Base-by-base conservation (phyloP, 352 stramenopile genomes). In the Phytophthora rubi region DNA sequence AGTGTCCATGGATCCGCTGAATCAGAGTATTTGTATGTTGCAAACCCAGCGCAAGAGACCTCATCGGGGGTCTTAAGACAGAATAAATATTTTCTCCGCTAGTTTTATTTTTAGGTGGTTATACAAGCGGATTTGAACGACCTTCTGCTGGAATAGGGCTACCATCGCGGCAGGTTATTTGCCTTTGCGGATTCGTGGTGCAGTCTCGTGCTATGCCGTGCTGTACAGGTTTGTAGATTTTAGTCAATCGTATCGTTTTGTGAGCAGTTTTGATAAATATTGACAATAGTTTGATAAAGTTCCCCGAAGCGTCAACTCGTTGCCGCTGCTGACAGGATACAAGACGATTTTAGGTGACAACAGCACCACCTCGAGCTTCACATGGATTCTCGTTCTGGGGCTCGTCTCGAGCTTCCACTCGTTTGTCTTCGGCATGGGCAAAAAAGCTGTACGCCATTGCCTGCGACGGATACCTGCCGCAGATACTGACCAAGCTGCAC, bases 391-490 rank as follows among this genome's bases (percentile, higher is more conserved):
- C 18, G 73, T 89, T 44, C 62, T 89, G 1, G 81, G 81, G 0
- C 56, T 89, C 5, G 76, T 89, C 59, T 73, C 70, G 33, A 84
- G 74, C 53, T 89, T 89, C 70, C 81, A 89, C 73, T 89, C 81
- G 69, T 89, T 89, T 61, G 82, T 89, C 33, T 89, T 82, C 64
- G 87, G 81, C 75, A 89, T 89, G 81, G 79, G 81, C 35, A 21
- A 75, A 81, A 32, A 49, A 87, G 66, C 64, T 89, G 33, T 84
- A 75, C 59, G 81, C 81, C 26, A 89, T 89, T 51, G 81, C 81
- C 21, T 75, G 77, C 60, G 81, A 89, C 65, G 81, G 81, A 53
- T 89, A 74, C 63, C 68, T 89, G n/a, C 81, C 81, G 6, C 54
- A 70, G 48, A 62, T 83, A 13, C 54, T 89, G 16, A 86, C 77